Evolutionary conservation across 257 asterid species (phyloP).

Genomic region (Solanum sitiens): DNA sequence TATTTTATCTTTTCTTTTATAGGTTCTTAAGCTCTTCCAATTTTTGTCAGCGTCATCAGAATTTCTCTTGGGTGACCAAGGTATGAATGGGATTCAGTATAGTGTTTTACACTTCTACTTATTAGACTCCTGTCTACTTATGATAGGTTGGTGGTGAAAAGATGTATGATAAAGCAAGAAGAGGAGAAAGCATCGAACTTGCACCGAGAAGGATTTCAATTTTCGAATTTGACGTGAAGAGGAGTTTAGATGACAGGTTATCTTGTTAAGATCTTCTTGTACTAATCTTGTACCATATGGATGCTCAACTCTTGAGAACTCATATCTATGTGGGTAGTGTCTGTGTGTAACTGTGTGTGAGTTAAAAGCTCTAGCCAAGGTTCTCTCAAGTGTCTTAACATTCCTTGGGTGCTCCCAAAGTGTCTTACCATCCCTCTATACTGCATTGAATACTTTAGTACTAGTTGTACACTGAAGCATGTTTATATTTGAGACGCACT

Average conservation of each 20-base stretch:
- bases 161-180: conserved; percentile 96
- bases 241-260: conserved; percentile 92
- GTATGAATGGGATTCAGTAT: not conserved
- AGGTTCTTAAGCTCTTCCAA: not conserved
- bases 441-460: not conserved
- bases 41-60: not conserved
- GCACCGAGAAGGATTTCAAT: conserved; percentile 83
- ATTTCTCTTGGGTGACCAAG: not conserved
- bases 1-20: not conserved
- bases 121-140: not conserved
- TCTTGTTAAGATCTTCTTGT: not conserved
- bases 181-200: conserved; percentile 91
- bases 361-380: not conserved
- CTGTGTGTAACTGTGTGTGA: not conserved
- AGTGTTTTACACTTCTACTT: not conserved
- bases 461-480: not conserved
- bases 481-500: not conserved
- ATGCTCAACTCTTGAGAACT: not conserved
- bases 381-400: not conserved
- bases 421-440: not conserved
- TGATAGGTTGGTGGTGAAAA: conserved; percentile 90
- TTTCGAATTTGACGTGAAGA: conserved; percentile 64
- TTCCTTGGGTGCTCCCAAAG: not conserved
- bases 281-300: not conserved
- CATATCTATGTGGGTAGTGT: not conserved